Percentiles rank a stretch among this genome's conserved stretches.
Conservation (phyloP, 805 yeast species). For the Hanseniaspora hatyaiensis region DNA sequence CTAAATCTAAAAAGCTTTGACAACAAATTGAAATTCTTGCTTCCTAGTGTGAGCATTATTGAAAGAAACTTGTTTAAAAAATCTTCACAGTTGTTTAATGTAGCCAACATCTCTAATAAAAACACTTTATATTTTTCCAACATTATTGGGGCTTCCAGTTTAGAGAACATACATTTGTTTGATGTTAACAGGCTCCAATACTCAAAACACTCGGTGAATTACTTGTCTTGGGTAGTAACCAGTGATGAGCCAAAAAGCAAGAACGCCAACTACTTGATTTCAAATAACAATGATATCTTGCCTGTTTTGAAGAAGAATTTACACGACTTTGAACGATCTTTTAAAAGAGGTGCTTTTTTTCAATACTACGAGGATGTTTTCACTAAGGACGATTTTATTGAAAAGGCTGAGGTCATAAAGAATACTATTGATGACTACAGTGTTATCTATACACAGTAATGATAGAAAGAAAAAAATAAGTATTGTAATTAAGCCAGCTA, state of each 20-base stretch:
- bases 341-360: slow-evolving; percentile 13
- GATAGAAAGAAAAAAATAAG: too few species aligned
- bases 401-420: slow-evolving; percentile 2
- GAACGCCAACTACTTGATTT: slow-evolving; percentile 2
- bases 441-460: background rate
- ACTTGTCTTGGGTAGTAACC: slow-evolving; percentile 1
- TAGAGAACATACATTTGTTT: slow-evolving; percentile 4
- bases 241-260: background rate
- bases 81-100: slow-evolving; percentile 6
- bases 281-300: slow-evolving; percentile 6
- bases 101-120: background rate
- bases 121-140: slow-evolving; percentile 2
- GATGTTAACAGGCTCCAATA: slow-evolving; percentile 1
- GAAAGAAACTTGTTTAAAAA: slow-evolving; percentile 6
- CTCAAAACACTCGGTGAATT: slow-evolving; percentile 2
- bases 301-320: background rate
- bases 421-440: slow-evolving; percentile 9
- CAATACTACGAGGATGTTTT: slow-evolving; percentile 8
- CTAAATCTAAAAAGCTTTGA: slow-evolving; percentile 6
- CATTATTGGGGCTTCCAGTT: background rate
- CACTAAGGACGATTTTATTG: slow-evolving; percentile 8
- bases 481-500: background rate
- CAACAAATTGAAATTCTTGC: slow-evolving; percentile 2
- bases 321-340: slow-evolving; percentile 6
- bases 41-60: slow-evolving; percentile 5